Evolutionary conservation across 2,329 filamentous ascomycete genomes (phyloP), one percentile per base, ranked within the genome.

Genomic region (Ascochyta koolunga): DNA sequence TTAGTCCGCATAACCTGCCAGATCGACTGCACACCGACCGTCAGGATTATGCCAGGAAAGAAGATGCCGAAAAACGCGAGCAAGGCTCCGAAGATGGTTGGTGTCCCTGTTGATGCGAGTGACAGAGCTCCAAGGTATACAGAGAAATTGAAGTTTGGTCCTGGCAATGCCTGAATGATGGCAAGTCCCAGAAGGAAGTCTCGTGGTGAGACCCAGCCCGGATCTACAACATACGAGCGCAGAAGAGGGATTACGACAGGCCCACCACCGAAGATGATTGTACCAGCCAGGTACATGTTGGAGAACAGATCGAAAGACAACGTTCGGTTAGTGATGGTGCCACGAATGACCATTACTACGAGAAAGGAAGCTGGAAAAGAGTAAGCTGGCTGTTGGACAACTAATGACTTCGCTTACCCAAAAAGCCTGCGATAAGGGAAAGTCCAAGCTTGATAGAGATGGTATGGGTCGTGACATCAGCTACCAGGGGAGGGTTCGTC

Each of bases 121-220:
- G 75, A 63, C 7, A 80, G 64, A 1, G 75, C 67, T 11, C 77
- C 76, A 3, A 78, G 69, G 44, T 75, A 79, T 13, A 79, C 76
- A 1, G 69, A 70, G 38, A 79, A 86, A 65, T 83, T 84, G 72
- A 84, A 83, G 59, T 84, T 83, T 0, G 85, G 85, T 0, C 85
- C 85, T 0, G 89, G 88, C 52, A 91, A 88, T 0, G 86, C 82
- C 70, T 91, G 88, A 16, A 86, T 87, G 47, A 91, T 80, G 7
- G 88, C 89, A 0, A 91, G 82, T 0, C 88, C 89, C 42, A 91
- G 84, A 0, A 91, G 77, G 67, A 91, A 91, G 67, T 91, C 87
- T 4, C 89, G 82, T 0, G 86, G 79, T 0, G 81, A 83, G 0
- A 91, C 88, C 88, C 88, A 91, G 6, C 86, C 85, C 21, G 87